Percentiles rank a stretch among this genome's conserved stretches.
phyloP scores from a whole-genome alignment of 176 grass and related monocot species.

The Oryza rufipogon region DNA sequence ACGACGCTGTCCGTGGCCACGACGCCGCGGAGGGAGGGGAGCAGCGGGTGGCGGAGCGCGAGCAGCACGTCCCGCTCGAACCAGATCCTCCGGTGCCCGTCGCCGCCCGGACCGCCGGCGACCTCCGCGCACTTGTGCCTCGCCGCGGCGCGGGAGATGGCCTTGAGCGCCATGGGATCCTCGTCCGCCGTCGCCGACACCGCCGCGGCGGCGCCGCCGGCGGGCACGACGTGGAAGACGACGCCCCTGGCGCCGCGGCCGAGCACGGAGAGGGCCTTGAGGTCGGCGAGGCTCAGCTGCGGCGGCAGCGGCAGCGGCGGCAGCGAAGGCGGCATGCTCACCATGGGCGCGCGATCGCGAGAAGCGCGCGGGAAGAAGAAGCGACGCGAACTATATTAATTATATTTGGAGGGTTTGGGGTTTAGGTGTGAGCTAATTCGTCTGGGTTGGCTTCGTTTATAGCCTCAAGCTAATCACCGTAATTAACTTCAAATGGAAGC shows the following conservation, averaged over 20 bases:
- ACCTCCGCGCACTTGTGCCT: slow-evolving; percentile 29
- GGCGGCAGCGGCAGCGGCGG: background rate
- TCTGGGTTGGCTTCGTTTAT: background rate
- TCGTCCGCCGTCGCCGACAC: background rate
- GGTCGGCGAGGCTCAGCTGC: slow-evolving; percentile 48
- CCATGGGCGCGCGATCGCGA: slow-evolving; percentile 5
- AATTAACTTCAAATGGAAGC: background rate
- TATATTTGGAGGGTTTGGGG: background rate
- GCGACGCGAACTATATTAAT: background rate
- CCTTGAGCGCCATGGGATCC: slow-evolving; percentile 61
- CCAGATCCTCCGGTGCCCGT: slow-evolving; percentile 70
- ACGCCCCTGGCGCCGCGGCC: slow-evolving; percentile 74
- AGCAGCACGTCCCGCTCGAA: slow-evolving; percentile 77
- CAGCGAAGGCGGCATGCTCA: slow-evolving; percentile 6
- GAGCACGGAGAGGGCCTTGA: slow-evolving; percentile 69
- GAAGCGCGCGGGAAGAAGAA: background rate
- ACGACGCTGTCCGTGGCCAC: slow-evolving; percentile 71
- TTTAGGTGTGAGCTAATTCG: background rate
- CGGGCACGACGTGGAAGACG: slow-evolving; percentile 63
- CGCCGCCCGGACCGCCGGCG: background rate
- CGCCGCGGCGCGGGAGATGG: slow-evolving; percentile 58
- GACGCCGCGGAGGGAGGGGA: slow-evolving; percentile 72
- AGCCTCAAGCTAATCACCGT: background rate
- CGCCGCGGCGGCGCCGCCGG: background rate
- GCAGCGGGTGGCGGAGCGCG: slow-evolving; percentile 56